Base-by-base conservation (phyloP, 352 stramenopile species). In the Pythium diclinum region DNA sequence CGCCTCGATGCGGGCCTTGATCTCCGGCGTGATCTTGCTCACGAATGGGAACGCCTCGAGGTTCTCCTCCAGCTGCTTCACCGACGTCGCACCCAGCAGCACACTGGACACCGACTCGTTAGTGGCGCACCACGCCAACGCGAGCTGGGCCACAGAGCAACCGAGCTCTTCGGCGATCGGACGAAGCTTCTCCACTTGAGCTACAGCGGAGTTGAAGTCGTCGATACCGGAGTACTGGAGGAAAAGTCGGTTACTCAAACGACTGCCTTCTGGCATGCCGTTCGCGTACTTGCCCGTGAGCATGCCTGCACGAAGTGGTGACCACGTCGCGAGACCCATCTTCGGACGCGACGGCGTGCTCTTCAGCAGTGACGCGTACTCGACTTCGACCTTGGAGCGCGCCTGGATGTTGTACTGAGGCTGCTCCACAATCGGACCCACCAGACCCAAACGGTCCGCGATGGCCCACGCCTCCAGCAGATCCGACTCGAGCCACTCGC, bases 271-370 rank as follows among this genome's bases (percentile, higher is more conserved):
- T 5, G 51, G 58, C 10, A 59, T 67, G 13, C 65, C 74, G 1
- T 52, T 21, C 64, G 64, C 75, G 72, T 89, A 85, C 60, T 90
- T 90, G 49, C 78, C 78, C 17, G 79, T 87, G 1, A 90, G 62
- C 14, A 81, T 32, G 6, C 79, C 80, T 7, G 55, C 72, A 0
- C 65, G 61, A 0, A 90, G 67, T 0, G 38, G 38, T 3, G 38
- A 46, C 10, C 10, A 46, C 38, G 38, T 46, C 38, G 38, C 19
- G 11, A 30, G 49, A 32, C 49, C 49, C 19, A 56, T 16, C 49
- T 81, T 84, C 2, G 33, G 33, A 6, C 33, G 33, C 65, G 83
- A 84, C 36, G 33, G 33, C 33, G 33, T 5, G 4, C 72, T 71
- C 46, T 77, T 68, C 68, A 78, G 88, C 53, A 89, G 46, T 17